Base-by-base conservation (phyloP, 2,329 filamentous ascomycete genomes). In the Thelonectria rubi region DNA sequence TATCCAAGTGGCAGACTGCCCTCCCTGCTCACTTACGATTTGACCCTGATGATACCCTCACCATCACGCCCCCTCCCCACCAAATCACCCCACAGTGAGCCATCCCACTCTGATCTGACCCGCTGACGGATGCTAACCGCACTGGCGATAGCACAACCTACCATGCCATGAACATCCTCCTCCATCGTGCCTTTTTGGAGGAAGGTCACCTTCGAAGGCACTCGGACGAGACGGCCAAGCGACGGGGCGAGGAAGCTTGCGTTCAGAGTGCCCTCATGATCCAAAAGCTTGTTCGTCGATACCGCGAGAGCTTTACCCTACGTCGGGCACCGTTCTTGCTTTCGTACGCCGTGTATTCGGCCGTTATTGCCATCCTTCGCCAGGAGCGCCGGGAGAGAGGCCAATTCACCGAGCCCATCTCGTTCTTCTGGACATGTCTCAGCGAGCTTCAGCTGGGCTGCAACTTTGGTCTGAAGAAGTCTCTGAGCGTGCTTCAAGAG, bases 101-200 rank as follows among this genome's bases (percentile, higher is more conserved):
- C 26, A 55, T 52, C 40, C 47, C 54, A 21, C 20, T 26, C 48
- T 9, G 17, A 17, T 39, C 48, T 48, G 9, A 48, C 32, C 51
- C 47, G 26, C 55, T 21, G 40, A 37, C 10, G n/a, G 58, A 45
- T 53, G 14, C 65, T 70, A 43, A 69, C 32, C 46, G 26, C 43
- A 26, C 43, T 49, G 48, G 1, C 30, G 14, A 46, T 26, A 67
- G 73, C 32, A 73, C 73, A 15, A 76, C 73, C 8, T 82, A 79
- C 62, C 72, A 81, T 60, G 76, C 78, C 5, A 73, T 82, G 12
- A 73, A 76, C 10, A 81, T 82, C 47, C 71, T 82, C 0, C 74
- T 82, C 10, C 78, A 82, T 58, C 77, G 80, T 1, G 79, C 80
- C 1, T 81, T 82, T 63, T 73, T 81, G 0, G 75, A 75, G 26